A percentile compares a stretch with the other conserved stretches of the same genome.
phyloP scores from a whole-genome alignment of 2,329 filamentous ascomycete species.

The Ampelomyces quisqualis region DNA sequence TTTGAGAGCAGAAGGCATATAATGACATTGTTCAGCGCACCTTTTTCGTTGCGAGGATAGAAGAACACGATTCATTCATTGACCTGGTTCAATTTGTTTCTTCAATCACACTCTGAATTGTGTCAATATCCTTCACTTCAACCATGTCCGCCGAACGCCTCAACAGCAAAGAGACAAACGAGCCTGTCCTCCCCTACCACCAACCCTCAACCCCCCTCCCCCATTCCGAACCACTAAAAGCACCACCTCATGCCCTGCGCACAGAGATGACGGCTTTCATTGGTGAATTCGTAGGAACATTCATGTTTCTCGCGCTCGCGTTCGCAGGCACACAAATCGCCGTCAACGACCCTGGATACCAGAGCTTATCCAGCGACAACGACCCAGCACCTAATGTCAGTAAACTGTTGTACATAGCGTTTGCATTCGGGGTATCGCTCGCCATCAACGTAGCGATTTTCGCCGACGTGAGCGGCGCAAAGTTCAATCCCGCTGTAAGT shows the following conservation, averaged over 20 bases:
- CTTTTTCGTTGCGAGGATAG: background rate
- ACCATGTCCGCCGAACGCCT: slow-evolving; percentile 11
- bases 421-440: slow-evolving; percentile 38
- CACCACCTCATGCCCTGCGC: slow-evolving; percentile 13
- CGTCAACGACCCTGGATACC: slow-evolving; percentile 44
- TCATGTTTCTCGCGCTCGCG: slow-evolving; percentile 47
- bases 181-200: slow-evolving; percentile 14
- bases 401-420: slow-evolving; percentile 41
- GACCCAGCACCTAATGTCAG: slow-evolving; percentile 16
- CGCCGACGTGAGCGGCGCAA: slow-evolving; percentile 38
- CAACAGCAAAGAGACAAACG: slow-evolving; percentile 5
- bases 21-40: background rate
- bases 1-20: background rate
- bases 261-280: slow-evolving; percentile 30
- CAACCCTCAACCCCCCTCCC: slow-evolving; percentile 11
- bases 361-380: too few species aligned
- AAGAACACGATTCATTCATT: background rate
- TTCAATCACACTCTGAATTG: too few species aligned
- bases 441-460: slow-evolving; percentile 43
- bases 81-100: too few species aligned
- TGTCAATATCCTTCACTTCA: background rate
- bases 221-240: too few species aligned
- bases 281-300: slow-evolving; percentile 50
- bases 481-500: slow-evolving; percentile 36
- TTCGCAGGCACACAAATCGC: slow-evolving; percentile 49